Evolutionary conservation across 139 green algal genomes (phyloP), one percentile per base, ranked within the genome.

Genomic region (Raphidocelis subcapitata): DNA sequence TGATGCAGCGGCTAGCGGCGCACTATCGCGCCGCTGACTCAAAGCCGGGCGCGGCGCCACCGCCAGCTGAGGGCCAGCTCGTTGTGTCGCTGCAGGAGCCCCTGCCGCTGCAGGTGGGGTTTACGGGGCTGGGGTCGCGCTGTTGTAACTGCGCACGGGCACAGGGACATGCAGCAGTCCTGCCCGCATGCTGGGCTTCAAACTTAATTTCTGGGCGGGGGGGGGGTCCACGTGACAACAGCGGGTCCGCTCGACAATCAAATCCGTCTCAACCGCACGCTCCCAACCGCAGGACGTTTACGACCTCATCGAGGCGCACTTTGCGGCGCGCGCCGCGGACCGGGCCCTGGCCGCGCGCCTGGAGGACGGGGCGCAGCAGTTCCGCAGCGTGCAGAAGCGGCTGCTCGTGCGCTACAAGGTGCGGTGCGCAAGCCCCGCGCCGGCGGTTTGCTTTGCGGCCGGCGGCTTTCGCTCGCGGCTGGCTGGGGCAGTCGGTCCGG

Each of bases 331-430:
- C 15, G 28, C 51, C 26, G 35, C 59, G 1, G 29, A 84, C 29
- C 12, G 35, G 5, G 66, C 79, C 15, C 61, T 83, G 35, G 36
- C 59, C 0, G 23, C 59, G 31, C 3, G 72, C 65, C 74, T 91
- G 54, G 85, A 85, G 71, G 54, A 79, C 52, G 67, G 77, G 0
- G 85, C 81, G 23, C 29, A 74, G 21, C 73, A 85, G 68, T 85
- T 90, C 62, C 67, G 87, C 5, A 76, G 56, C 65, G 73, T 93
- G 8, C 81, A 93, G 80, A 91, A 91, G 82, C 75, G 85, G 46
- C 84, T 93, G 77, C 81, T 93, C 10, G 84, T 93, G 79, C 69
- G 82, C 20, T 93, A 89, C 76, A 86, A 86, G 77, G 83, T 88
- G 54, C 28, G 72, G n/a, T n/a, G 60, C 46, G 20, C 35, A 3